Evolutionary conservation across 805 yeast genomes (phyloP), one percentile per base, ranked within the genome.

Genomic region (Limtongia smithiae): DNA sequence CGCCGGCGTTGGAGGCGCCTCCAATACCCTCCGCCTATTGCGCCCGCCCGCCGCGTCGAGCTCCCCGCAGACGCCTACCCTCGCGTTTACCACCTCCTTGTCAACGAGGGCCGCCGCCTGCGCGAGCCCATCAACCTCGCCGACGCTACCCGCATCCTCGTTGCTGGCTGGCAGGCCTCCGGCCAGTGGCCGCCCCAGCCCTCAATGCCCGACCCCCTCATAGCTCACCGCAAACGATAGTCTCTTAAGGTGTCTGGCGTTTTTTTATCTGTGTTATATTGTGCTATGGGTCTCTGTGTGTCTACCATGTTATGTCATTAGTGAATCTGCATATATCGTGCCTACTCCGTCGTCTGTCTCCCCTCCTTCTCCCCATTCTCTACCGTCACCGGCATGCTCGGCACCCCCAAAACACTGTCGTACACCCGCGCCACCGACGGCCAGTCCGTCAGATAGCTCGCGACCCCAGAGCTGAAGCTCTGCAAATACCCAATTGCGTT

Each of bases 81-180:
- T 30, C 64, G 62, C 18, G 75, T 91, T 8, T 91, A 88, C 66
- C 76, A 76, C 48, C 77, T 77, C 55, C 70, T 91, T 59, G 83
- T 90, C 24, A 78, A 82, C 37, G 82, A 83, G 61, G 82, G 82
- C 32, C 80, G 81, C 59, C 74, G 78, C 5, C 73, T 91, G 60
- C 82, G 79, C 60, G 72, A 72, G 48, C 85, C 89, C 14, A 71
- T 91, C 68, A 87, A 85, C 65, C 74, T 91, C 60, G 73, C 71
- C 50, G 95, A 88, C 64, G 79, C 85, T 36, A 64, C 88, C 44
- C 76, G 76, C 56, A 77, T 90, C 21, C 76, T 90, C 36, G 81
- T 86, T 60, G 78, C 84, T 3, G 96, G 96, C 17, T 90, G 97
- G 97, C 74, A 76, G 14, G 82, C 80, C 51, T 80, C 80, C 20